A percentile compares a stretch with the other conserved stretches of the same genome.
phyloP scores from a whole-genome alignment of 2,329 filamentous ascomycete species.

The Ophiostoma sp. region DNA sequence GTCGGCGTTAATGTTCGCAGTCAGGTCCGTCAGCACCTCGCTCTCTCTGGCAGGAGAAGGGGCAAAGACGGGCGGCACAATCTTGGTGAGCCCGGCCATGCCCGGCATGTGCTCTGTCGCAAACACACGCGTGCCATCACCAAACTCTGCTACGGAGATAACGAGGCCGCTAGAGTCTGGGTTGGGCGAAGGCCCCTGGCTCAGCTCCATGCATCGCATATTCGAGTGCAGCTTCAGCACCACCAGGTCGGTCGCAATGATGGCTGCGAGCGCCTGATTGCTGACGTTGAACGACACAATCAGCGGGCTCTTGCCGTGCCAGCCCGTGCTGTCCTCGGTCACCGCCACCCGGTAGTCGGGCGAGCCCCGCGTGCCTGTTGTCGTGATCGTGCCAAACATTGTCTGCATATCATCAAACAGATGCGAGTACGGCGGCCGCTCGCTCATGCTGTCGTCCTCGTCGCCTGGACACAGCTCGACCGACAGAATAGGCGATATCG shows the following conservation, averaged over 20 bases:
- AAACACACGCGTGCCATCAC: background rate
- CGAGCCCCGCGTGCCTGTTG: background rate
- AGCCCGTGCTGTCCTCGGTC: background rate
- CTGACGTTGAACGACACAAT: background rate
- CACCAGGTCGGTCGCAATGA: background rate
- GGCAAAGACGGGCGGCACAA: background rate
- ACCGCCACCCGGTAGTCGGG: background rate
- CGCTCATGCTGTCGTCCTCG: background rate
- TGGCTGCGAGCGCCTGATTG: background rate
- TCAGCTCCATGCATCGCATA: background rate
- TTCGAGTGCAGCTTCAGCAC: background rate
- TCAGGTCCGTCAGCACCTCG: background rate
- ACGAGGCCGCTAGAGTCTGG: background rate
- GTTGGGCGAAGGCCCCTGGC: too few species aligned
- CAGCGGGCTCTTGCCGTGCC: background rate
- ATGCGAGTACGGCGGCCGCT: background rate
- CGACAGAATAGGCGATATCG: background rate
- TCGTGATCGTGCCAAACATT: background rate
- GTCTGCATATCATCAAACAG: background rate
- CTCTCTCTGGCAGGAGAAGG: background rate
- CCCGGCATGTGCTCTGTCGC: background rate
- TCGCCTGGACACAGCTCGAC: background rate
- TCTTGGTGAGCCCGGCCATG: background rate
- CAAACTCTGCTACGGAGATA: background rate
- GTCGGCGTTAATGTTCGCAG: background rate